Conservation (phyloP, 352 stramenopile species). For the Nannochloropsis limnetica region DNA sequence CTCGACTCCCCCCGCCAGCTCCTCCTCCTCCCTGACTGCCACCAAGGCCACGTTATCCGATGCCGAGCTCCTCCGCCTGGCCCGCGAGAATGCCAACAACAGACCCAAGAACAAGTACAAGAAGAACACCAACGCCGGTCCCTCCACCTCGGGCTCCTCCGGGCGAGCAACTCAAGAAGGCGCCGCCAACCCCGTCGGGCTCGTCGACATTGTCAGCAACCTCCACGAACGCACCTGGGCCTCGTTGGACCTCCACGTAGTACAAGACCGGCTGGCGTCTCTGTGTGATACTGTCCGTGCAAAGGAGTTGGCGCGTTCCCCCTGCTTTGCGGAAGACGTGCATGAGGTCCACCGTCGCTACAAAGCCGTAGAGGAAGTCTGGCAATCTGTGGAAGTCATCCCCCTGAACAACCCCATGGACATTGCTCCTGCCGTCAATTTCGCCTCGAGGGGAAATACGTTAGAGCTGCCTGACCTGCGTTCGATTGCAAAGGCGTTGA, state of each 20-base stretch:
- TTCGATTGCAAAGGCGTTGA: constrained; percentile 20
- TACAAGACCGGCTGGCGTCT: background rate
- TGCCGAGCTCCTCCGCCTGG: background rate
- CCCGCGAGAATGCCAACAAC: background rate
- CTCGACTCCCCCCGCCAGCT: background rate
- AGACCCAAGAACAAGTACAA: background rate
- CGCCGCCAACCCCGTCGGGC: background rate
- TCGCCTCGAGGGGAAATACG: background rate
- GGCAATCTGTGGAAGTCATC: background rate
- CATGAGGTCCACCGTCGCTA: constrained; percentile 24
- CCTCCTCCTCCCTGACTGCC: background rate
- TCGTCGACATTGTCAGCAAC: constrained; percentile 28
- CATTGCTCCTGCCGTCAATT: constrained; percentile 7
- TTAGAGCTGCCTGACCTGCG: constrained; percentile 17
- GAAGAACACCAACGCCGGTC: background rate
- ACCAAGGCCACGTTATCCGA: background rate
- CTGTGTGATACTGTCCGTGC: constrained; percentile 10
- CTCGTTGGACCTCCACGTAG: constrained; percentile 10
- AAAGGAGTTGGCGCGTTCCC: background rate
- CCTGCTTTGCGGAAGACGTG: constrained; percentile 6
- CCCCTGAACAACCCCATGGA: constrained; percentile 20
- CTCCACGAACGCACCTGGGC: constrained; percentile 33
- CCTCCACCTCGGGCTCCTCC: background rate
- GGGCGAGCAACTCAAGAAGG: background rate
- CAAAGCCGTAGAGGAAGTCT: constrained; percentile 34